Evolutionary conservation across 73 alveolate species (phyloP).

Genomic region (Blepharisma japonicum): DNA sequence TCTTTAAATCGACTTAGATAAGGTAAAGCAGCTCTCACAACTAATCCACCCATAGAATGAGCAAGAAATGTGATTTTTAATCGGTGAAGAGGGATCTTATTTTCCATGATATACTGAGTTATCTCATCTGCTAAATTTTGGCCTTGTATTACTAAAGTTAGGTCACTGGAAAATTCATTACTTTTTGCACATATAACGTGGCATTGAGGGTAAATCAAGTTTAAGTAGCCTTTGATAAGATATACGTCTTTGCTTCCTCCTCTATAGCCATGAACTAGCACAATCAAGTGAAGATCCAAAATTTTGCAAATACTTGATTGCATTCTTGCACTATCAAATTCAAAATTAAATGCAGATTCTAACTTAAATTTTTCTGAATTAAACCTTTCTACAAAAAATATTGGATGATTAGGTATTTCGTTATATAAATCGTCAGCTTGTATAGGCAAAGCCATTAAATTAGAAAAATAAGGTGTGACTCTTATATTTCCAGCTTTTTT

Average conservation of each 20-base stretch:
- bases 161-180: constrained; percentile 95
- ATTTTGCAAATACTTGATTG: constrained; percentile 73
- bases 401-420: constrained; percentile 54
- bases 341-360: constrained; percentile 39
- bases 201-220: constrained; percentile 86
- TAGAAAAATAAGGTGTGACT: constrained; percentile 35
- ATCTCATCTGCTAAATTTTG: constrained; percentile 89
- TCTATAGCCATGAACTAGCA: constrained; percentile 97
- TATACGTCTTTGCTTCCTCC: constrained; percentile 94
- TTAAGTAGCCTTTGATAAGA: constrained; percentile 81
- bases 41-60: constrained; percentile 98
- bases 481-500: constrained; percentile 46
- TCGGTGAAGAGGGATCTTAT: constrained; percentile 73
- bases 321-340: constrained; percentile 40
- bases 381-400: constrained; percentile 42
- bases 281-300: constrained; percentile 67
- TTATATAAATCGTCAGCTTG: constrained; percentile 50
- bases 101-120: constrained; percentile 60
- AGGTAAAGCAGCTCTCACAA: constrained; percentile 78
- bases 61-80: constrained; percentile 94
- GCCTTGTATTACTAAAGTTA: constrained; percentile 89
- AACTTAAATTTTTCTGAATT: too few relatives aligned
- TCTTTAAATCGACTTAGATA: constrained; percentile 70
- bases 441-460: constrained; percentile 46
- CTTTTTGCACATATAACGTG: constrained; percentile 75